Conservation (phyloP, 164 flowering plant species). For the Magnolia kwangsiensis region DNA sequence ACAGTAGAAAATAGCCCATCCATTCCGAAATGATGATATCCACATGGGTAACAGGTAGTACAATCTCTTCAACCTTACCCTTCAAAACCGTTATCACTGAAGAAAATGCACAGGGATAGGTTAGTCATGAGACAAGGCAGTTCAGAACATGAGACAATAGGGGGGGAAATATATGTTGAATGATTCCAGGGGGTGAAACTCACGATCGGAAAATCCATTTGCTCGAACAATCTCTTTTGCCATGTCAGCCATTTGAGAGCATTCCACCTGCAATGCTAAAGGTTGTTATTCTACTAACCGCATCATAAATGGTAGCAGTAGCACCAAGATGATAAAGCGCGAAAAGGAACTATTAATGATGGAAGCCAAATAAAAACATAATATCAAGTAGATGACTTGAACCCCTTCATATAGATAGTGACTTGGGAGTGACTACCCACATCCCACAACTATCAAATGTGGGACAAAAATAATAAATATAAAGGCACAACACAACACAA, state of each 20-base stretch:
- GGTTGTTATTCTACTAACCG: not conserved
- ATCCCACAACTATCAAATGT: no score
- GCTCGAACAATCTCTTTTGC: conserved; percentile 85
- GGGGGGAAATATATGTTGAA: not conserved
- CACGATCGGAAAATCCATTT: conserved; percentile 85
- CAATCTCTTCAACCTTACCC: conserved; percentile 93
- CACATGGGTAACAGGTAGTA: conserved; percentile 80
- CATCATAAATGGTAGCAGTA: not conserved
- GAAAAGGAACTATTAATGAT: not conserved
- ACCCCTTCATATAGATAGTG: no score
- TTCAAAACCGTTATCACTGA: conserved; percentile 92
- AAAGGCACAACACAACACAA: no score
- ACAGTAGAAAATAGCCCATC: conserved; percentile 97
- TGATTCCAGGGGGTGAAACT: not conserved
- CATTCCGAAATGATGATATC: conserved; percentile 96
- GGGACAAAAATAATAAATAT: no score
- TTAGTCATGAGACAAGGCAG: not conserved
- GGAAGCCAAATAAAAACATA: not conserved
- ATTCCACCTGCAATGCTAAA: conserved; percentile 63
- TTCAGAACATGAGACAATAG: not conserved
- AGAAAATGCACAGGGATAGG: not conserved
- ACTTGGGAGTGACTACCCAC: no score
- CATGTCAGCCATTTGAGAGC: conserved; percentile 96
- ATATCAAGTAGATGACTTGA: no score
- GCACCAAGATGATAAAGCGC: not conserved